Base-by-base conservation (phyloP, 176 grass and related monocot genomes). In the Eragrostis curvula region DNA sequence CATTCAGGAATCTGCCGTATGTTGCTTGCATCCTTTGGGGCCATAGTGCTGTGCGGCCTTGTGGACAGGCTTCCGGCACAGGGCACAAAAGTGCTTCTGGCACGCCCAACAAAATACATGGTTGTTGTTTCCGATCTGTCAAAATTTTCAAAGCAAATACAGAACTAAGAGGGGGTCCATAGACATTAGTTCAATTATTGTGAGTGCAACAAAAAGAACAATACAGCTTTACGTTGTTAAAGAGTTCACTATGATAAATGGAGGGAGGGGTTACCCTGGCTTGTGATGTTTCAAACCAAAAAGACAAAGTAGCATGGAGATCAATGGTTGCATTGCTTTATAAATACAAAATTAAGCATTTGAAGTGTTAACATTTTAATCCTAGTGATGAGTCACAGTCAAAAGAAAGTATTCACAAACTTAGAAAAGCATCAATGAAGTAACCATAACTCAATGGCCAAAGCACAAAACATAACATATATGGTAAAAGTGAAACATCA, bases 91-190 rank as follows among this genome's bases (percentile, higher is more conserved):
- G 68, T 94, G 92, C 15, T 73, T 90, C 80, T 89, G 86, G 84
- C 92, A 94, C 56, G 89, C 76, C 92, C 92, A 94, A 60, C 92
- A 91, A 84, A 87, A 94, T 40, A 91, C 43, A 63, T 94, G 92
- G 75, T 94, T 94, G 53, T 94, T 94, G 74, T 94, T 94, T 64
- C 86, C 92, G 3, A 91, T 47, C 92, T 94, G 92, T 30, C 55
- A 71, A 44, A 76, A n/a, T 77, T 75, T 80, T 32, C 60, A 72
- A 76, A 77, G 21, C 30, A 88, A 52, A 61, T 80, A 61, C 30
- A 80, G 8, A 50, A 63, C 20, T 47, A 50, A 32, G 68, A 88
- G 59, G 74, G 9, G 60, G 42, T 30, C 27, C 66, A 39, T 44
- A 64, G 1, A 9, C 11, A 16, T 67, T 68, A 4, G 21, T 29